Base-by-base conservation (phyloP, 2,329 filamentous ascomycete species). In the Tolypocladium cylindrosporum region DNA sequence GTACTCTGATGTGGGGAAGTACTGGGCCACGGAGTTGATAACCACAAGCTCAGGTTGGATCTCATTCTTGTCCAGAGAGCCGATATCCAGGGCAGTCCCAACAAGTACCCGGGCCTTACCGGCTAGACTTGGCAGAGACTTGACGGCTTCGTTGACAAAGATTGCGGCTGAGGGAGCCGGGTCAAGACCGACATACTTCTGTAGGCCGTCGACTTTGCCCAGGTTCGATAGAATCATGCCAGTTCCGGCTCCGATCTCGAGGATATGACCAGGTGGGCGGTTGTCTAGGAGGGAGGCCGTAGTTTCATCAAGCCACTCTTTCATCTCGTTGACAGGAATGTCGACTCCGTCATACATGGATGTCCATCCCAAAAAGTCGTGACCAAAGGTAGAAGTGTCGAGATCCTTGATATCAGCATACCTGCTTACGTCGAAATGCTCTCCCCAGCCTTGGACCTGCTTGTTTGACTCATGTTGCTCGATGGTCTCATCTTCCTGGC, bases 181-280 rank as follows among this genome's bases (percentile, higher is more conserved):
- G 0, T 71, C 69, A 16, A 71, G 57, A 0, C 69, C 69, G 11
- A 66, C 24, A 16, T 70, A 71, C 19, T 55, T 64, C 1, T 63
- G 19, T 27, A 71, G 10, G 0, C 60, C 62, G 0, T 58, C 4
- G 31, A 34, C 31, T 34, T 34, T 34, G 2, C 21, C 55, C 14
- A 71, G 55, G 27, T 69, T 71, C 1, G 68, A 67, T 1, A 34
- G 31, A 34, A 34, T 34, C 31, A 34, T 34, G 31, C 31, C 31
- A 34, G 31, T 34, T 34, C 31, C 31, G 31, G 31, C 31, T 34
- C 69, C 69, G 0, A 72, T 58, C 52, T 71, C 69, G 0, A 71
- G 61, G 0, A 71, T 62, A 19, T 63, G 51, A 1, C 57, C 58
- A 3, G 59, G 39, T 8, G 9, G n/a, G 9, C 37, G 42, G 10